Base-by-base conservation (phyloP, 2,329 filamentous ascomycete species). In the Pseudogymnoascus sp. region DNA sequence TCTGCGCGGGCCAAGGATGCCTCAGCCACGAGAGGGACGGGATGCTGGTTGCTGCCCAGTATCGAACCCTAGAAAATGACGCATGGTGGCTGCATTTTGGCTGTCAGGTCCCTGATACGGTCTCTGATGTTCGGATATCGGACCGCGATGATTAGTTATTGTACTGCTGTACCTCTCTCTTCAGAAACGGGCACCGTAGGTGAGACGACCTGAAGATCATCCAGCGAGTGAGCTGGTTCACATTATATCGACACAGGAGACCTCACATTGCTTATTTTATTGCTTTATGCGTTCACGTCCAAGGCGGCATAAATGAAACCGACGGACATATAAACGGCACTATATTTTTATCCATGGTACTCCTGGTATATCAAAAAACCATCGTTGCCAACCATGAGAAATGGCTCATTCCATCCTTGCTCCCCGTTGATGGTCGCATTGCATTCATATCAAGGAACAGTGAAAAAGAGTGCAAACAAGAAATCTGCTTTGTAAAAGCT, bases 251-350 rank as follows among this genome's bases (percentile, higher is more conserved):
- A 53, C 8, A 14, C 23, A 31, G 6, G 14, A 31, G 14, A 14
- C 4, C 8, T 53, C 28, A 16, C 47, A 53, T 53, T 47, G 21
- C 50, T 31, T 11, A 31, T 31, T 31, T 31, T 28, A 1, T 18
- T 33, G 50, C 28, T 53, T 33, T 18, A 56, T 56, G 4, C 10
- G 7, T 33, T 50, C 18, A 18, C 16, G 28, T 28, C 16, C 44
- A 50, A 50, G 14, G 11, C 6, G 14, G 44, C 23, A 50, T 3
- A 28, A 11, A 31, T 56, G n/a, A 33, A 10, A 16, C 25, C 50
- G 50, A 56, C 50, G 25, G 50, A 18, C 28, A 56, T 56, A 56
- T 56, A 18, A 56, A 33, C 50, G 50, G 50, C n/a, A 56, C 28
- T 56, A 50, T 56, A 18, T 16, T 18, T 56, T 18, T 5, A 33